Base-by-base conservation (phyloP, 352 stramenopile species). In the Pythium scleroteichum region DNA sequence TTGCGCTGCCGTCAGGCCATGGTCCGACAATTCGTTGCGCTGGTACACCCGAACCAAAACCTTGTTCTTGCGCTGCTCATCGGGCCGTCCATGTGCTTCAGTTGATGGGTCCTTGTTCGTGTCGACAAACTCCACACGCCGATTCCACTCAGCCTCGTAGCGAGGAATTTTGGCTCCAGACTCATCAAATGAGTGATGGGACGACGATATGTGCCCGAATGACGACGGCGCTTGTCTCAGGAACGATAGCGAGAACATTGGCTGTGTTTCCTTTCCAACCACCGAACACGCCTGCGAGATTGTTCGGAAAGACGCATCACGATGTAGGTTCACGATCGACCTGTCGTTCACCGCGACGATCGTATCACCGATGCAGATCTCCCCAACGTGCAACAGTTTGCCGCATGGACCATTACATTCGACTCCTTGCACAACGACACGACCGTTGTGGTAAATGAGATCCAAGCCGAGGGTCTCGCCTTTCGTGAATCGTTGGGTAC, bases 141-240 rank as follows among this genome's bases (percentile, higher is more conserved):
- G 70, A 77, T 95, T 95, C 85, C 85, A 95, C 59, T 95, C 85
- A 4, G 78, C 80, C 57, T 93, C 76, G 44, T 80, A 94, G 45
- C 70, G 38, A 32, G 44, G 55, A 32, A 62, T 61, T 16, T 22
- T n/a, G 3, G 20, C 14, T 8, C 42, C 54, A 5, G 23, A 47
- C 23, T 56, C 50, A 26, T 44, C 56, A 4, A 39, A 38, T 6
- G 19, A 46, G 38, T 47, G 23, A 24, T 41, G 14, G 4, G 59
- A 59, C 4, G 47, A 45, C 19, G 52, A 45, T 19, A 51, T 26
- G 23, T 53, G 53, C 44, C 9, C 63, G 49, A 53, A 68, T 32
- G 63, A 68, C 48, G 76, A 65, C 2, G 80, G 70, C 27, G 87
- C 74, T 33, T 90, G 85, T 32, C 53, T 47, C 17, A 93, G 45